Conservation (phyloP, 192 early-diverging fungal genomes). For the Gonapodya sp. region DNA sequence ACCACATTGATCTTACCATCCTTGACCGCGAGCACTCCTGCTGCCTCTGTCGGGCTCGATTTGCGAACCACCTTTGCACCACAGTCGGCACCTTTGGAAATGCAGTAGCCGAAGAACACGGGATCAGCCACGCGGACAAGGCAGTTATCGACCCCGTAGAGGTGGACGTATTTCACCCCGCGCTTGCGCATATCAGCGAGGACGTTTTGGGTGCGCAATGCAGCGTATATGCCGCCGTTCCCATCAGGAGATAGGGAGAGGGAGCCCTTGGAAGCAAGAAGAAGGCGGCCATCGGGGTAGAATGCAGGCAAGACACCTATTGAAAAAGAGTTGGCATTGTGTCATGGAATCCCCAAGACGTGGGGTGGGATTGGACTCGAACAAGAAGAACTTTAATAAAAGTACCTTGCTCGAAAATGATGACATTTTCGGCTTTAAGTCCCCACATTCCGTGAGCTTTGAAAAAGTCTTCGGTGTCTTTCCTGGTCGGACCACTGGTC, state of each 20-base stretch:
- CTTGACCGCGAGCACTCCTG: conserved; percentile 89
- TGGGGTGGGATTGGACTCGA: no score
- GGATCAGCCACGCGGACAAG: conserved; percentile 94
- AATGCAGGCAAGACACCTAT: conserved; percentile 80
- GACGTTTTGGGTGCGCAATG: conserved; percentile 71
- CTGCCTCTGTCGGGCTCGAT: conserved; percentile 69
- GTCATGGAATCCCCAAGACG: not conserved
- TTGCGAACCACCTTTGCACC: conserved; percentile 95
- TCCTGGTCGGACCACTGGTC: conserved; percentile 89
- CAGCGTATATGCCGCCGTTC: conserved; percentile 94
- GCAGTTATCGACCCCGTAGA: conserved; percentile 92
- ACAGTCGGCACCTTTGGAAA: conserved; percentile 80
- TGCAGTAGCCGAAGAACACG: conserved; percentile 88
- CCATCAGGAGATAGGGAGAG: conserved; percentile 65
- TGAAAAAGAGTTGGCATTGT: not conserved
- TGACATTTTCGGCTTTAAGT: conserved; percentile 67
- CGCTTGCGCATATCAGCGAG: conserved; percentile 69
- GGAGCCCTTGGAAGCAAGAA: conserved; percentile 67
- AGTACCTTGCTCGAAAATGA: conserved; percentile 90
- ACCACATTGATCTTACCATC: conserved; percentile 77
- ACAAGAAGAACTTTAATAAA: no score
- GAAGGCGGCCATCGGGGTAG: conserved; percentile 82
- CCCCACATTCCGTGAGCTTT: conserved; percentile 80
- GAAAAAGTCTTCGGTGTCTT: conserved; percentile 71
- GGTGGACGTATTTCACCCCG: conserved; percentile 81